Percentiles rank a stretch among this genome's conserved stretches.
phyloP scores from a whole-genome alignment of 495 filamentous ascomycete genomes.

The Penicillium macrosclerotiorum region DNA sequence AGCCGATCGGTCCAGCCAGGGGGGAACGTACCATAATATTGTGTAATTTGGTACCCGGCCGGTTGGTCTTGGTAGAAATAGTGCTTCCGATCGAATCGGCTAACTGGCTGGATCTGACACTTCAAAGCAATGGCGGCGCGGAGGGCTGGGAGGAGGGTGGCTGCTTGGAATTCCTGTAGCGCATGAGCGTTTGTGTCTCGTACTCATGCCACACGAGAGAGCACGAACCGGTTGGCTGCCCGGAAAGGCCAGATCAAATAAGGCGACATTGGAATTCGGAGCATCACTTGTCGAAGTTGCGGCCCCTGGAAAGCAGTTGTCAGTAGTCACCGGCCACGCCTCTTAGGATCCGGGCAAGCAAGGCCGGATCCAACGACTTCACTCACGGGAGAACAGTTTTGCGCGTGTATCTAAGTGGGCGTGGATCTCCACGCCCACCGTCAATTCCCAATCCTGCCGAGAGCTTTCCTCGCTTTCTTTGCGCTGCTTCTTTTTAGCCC shows the following conservation, averaged over 20 bases:
- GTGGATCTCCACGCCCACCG: slow-evolving; percentile 95
- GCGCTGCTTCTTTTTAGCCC: slow-evolving; percentile 33
- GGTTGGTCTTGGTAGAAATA: slow-evolving; percentile 99
- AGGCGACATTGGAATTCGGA: slow-evolving; percentile 82
- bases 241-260: slow-evolving; percentile 87
- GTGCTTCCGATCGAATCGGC: slow-evolving; percentile 92
- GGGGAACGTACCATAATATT: slow-evolving; percentile 67
- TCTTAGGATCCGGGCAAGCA: too few species aligned
- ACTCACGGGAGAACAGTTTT: slow-evolving; percentile 77
- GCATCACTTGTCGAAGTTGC: slow-evolving; percentile 63
- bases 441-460: slow-evolving; percentile 72
- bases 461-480: slow-evolving; percentile 39
- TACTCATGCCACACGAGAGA: not conserved
- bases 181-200: slow-evolving; percentile 7
- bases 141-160: slow-evolving; percentile 81
- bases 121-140: slow-evolving; percentile 82
- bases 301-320: slow-evolving; percentile 46
- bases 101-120: slow-evolving; percentile 71
- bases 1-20: not conserved
- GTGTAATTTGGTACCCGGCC: slow-evolving; percentile 93
- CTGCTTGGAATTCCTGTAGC: slow-evolving; percentile 66
- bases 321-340: not conserved
- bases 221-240: slow-evolving; percentile 71
- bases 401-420: slow-evolving; percentile 84
- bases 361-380: too few species aligned